Evolutionary conservation across 768 basidiomycete genomes (phyloP).

Genomic region (Boletellus emodensis): DNA sequence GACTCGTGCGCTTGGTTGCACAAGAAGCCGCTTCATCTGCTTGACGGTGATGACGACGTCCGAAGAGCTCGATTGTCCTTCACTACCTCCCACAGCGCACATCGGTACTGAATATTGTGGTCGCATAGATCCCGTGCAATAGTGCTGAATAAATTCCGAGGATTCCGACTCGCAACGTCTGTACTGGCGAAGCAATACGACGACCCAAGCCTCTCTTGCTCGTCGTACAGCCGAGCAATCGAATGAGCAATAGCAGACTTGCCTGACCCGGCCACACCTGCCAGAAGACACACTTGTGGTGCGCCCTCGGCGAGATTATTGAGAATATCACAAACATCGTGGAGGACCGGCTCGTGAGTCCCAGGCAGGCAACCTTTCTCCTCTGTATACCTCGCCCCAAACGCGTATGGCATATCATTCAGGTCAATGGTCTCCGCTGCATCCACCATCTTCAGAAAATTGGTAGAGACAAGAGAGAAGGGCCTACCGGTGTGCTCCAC

Average conservation of each 20-base stretch:
- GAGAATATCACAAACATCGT: background rate
- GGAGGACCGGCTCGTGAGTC: background rate
- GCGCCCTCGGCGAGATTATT: background rate
- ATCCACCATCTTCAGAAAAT: background rate
- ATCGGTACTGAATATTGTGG: slow-evolving; percentile 13
- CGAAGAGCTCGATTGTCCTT: slow-evolving; percentile 7
- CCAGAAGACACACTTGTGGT: slow-evolving; percentile 15
- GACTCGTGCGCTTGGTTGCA: too few relatives aligned
- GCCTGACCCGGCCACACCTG: slow-evolving; percentile 1
- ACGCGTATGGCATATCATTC: slow-evolving; percentile 4
- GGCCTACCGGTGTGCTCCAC: background rate
- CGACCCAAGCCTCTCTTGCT: slow-evolving; percentile 19
- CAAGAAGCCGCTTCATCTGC: too few relatives aligned
- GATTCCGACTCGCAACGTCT: slow-evolving; percentile 2
- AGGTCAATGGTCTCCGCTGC: slow-evolving; percentile 1
- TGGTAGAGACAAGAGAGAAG: background rate
- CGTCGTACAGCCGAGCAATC: slow-evolving; percentile 9
- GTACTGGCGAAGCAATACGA: slow-evolving; percentile 18
- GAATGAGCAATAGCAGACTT: background rate
- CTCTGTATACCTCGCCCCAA: slow-evolving; percentile 8
- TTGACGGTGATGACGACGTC: background rate
- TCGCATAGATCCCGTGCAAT: slow-evolving; percentile 26
- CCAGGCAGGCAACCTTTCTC: slow-evolving; percentile 3
- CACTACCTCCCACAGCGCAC: slow-evolving; percentile 4
- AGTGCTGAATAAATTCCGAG: slow-evolving; percentile 22